phyloP scores from a whole-genome alignment of 306 rosid genomes.

The Clitoria ternatea region DNA sequence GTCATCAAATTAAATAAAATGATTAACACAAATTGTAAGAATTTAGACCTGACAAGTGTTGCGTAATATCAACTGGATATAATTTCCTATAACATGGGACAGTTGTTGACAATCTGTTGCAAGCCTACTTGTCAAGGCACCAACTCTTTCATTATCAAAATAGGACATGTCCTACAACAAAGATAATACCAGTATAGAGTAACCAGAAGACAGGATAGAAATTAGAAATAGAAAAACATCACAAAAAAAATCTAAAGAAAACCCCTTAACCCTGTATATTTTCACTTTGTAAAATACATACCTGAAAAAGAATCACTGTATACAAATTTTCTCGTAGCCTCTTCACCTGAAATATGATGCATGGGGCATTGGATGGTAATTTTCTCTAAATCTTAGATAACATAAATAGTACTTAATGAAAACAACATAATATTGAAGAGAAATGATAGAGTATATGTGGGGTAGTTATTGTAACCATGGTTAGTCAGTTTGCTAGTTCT shows the following conservation, averaged over 20 bases:
- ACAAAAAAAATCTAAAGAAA: neutral
- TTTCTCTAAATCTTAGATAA: conserved; percentile 10
- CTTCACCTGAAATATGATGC: conserved; percentile 47
- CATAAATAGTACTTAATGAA: neutral
- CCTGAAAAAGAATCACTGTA: conserved; percentile 60
- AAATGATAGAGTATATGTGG: too few species aligned
- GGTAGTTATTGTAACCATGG: too few species aligned
- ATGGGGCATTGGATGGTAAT: conserved; percentile 16
- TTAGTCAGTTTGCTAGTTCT: too few species aligned
- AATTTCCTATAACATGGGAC: conserved; percentile 54
- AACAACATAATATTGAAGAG: neutral
- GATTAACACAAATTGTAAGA: conserved; percentile 3
- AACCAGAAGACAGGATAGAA: neutral
- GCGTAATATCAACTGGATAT: conserved; percentile 54
- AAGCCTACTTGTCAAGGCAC: conserved; percentile 75
- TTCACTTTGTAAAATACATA: conserved; percentile 19
- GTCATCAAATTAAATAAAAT: conserved; percentile 1
- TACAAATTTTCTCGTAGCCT: conserved; percentile 48
- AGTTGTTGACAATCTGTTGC: conserved; percentile 68
- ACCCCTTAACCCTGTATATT: neutral
- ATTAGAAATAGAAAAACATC: neutral
- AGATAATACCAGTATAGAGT: conserved; percentile 17
- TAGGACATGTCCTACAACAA: conserved; percentile 56
- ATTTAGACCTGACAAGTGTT: conserved; percentile 53
- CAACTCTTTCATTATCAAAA: conserved; percentile 64